phyloP scores from a whole-genome alignment of 768 basidiomycete genomes.

The Cystofilobasidium ferigula region DNA sequence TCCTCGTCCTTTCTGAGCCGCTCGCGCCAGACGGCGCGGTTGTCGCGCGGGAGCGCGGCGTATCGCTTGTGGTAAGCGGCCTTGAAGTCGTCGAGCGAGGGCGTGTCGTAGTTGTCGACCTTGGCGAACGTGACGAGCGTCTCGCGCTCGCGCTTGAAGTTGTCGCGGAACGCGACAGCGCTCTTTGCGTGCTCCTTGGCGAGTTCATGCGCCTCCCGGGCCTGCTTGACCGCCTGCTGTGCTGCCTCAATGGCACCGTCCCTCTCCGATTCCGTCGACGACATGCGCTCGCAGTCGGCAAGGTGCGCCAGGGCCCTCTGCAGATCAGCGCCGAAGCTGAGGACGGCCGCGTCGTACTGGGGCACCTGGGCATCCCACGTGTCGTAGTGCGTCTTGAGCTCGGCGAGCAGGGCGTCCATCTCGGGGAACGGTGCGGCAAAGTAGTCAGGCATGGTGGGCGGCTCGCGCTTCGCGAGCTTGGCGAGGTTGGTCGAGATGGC shows the following conservation, averaged over 20 bases:
- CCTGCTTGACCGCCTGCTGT: neutral
- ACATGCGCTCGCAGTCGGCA: neutral
- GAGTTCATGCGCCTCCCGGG: neutral
- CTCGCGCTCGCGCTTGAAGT: neutral
- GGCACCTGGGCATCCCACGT: neutral
- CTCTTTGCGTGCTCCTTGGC: neutral
- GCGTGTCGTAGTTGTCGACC: neutral
- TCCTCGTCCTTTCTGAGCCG: neutral
- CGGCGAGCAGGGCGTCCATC: neutral
- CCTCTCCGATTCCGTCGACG: neutral
- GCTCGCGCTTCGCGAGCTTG: neutral
- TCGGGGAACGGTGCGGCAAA: neutral
- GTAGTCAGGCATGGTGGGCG: neutral
- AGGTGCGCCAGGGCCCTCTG: neutral
- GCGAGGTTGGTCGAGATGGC: neutral
- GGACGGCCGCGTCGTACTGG: neutral
- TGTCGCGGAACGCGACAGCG: constrained; percentile 1
- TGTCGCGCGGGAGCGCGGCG: neutral
- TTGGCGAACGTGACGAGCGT: neutral
- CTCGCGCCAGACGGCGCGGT: neutral
- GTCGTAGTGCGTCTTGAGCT: neutral
- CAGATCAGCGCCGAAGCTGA: neutral
- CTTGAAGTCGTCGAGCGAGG: neutral
- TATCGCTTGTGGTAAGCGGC: neutral
- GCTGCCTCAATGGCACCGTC: neutral